A percentile compares a stretch with the other conserved stretches of the same genome.
phyloP scores from a whole-genome alignment of 202 grass and related monocot species.

The Schoenoplectus triqueter region DNA sequence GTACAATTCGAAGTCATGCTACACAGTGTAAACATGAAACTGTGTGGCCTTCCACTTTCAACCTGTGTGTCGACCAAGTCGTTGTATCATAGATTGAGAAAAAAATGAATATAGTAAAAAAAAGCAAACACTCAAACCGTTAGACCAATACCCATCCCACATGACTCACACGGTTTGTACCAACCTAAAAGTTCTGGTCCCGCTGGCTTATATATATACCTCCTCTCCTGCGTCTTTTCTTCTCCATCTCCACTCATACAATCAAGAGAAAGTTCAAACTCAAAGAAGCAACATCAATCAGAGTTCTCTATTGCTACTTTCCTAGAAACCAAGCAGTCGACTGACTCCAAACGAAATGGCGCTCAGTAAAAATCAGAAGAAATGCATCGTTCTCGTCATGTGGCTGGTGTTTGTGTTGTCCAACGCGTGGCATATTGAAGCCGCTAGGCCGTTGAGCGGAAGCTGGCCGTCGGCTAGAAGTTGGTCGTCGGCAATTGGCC shows the following conservation, averaged over 20 bases:
- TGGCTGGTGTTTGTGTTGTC: conserved; percentile 29
- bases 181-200: no score
- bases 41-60: neutral
- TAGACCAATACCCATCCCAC: neutral
- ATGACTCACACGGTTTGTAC: neutral
- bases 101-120: neutral
- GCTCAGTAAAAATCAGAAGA: conserved; percentile 13
- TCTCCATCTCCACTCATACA: neutral
- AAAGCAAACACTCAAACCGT: neutral
- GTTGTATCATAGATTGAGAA: neutral
- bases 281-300: neutral
- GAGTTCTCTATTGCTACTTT: neutral
- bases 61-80: neutral
- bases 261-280: neutral
- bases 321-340: neutral
- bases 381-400: conserved; percentile 16
- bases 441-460: neutral
- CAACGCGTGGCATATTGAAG: conserved; percentile 16
- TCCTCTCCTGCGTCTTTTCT: neutral
- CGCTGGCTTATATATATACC: neutral
- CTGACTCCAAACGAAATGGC: conserved; percentile 8
- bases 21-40: neutral
- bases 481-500: neutral
- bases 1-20: no score
- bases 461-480: neutral